Evolutionary conservation across 768 basidiomycete genomes (phyloP).

Genomic region (Ramaria sp.): DNA sequence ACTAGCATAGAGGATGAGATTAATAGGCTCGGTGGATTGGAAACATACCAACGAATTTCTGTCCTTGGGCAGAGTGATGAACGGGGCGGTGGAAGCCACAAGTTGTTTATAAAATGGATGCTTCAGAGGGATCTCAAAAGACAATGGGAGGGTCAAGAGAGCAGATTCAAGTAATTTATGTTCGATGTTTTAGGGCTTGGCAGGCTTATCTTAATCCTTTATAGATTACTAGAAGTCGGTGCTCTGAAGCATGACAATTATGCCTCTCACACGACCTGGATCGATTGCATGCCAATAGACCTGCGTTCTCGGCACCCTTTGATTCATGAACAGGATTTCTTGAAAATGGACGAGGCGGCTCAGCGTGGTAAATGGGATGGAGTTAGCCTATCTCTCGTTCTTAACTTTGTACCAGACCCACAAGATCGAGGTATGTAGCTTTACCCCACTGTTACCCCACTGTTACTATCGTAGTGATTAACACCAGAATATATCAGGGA

Average conservation of each 20-base stretch:
- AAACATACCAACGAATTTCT: constrained; percentile 76
- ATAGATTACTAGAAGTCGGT: constrained; percentile 79
- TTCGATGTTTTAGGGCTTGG: background rate
- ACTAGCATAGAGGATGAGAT: constrained; percentile 51
- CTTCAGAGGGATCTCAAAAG: constrained; percentile 17
- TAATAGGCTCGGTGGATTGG: constrained; percentile 61
- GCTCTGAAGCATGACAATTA: constrained; percentile 83
- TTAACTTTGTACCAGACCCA: constrained; percentile 79
- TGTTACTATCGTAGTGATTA: background rate
- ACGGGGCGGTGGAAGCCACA: constrained; percentile 84
- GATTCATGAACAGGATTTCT: constrained; percentile 81
- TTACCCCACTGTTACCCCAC: background rate
- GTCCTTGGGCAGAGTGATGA: constrained; percentile 68
- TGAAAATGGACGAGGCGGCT: constrained; percentile 43
- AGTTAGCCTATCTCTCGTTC: constrained; percentile 77
- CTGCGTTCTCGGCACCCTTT: constrained; percentile 71
- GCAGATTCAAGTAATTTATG: constrained; percentile 10
- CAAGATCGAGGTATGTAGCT: constrained; percentile 54
- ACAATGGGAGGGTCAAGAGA: constrained; percentile 23
- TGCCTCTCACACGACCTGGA: constrained; percentile 52
- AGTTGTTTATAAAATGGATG: constrained; percentile 67
- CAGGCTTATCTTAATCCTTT: background rate
- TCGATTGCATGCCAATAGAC: constrained; percentile 68
- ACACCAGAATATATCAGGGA: constrained; percentile 30
- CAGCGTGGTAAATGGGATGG: constrained; percentile 57